Evolutionary conservation across 1,284 basidiomycete genomes (phyloP), one percentile per base, ranked within the genome.

Genomic region (Leccinum subrobustum): DNA sequence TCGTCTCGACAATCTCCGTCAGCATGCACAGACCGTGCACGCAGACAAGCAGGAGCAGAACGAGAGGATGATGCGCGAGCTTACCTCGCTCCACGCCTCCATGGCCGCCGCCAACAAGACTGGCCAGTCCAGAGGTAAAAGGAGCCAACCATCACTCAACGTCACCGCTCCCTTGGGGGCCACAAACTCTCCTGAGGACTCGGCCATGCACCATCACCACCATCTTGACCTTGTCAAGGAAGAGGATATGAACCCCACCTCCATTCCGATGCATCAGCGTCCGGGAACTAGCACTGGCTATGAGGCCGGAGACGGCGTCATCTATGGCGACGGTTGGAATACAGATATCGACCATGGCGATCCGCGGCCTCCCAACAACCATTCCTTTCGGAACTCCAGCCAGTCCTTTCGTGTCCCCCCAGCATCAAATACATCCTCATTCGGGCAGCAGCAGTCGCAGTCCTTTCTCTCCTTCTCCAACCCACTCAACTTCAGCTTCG

Each of bases 11-110:
- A 98, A 98, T 73, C 84, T 98, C 11, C 88, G 96, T 52, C 96
- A 98, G 72, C 96, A 98, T 75, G 93, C 95, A 0, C 92, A 96
- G 78, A 97, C 95, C 3, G 95, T 97, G 2, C 96, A 98, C 71
- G 88, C 94, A 27, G 94, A 97, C 72, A 92, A 91, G 77, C 84
- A 84, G 71, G 89, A 92, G 0, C 84, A 89, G 73, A 98, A 98
- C 80, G 93, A 96, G 73, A 79, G 83, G 51, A 95, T 96, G 92
- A 93, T 96, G 86, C 86, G 89, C 65, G 91, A 94, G 60, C 86
- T 97, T 61, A 91, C 91, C 37, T 84, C 87, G 3, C 83, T 96
- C 33, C 95, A 97, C 67, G 90, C 93, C 31, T 86, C 83, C 55
- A 92, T 97, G 87, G 85, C 86, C 20, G 88, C 88, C 12, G 85